These are phyloP conservation scores for Medicago arabica DNA, from an alignment of 306 rosid species.

Conservation along the genomic window DNA sequence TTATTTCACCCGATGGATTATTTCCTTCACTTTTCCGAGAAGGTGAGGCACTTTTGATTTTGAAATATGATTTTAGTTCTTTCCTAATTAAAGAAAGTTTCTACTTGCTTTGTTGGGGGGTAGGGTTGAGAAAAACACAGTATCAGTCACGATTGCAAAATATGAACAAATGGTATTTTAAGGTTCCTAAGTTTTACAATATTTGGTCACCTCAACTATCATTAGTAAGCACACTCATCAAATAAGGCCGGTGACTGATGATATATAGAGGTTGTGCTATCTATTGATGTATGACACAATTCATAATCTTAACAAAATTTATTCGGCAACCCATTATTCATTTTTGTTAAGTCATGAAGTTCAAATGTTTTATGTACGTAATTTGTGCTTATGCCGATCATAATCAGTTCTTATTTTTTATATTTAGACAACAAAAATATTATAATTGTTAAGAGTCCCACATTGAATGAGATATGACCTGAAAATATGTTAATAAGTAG, in stretches of 20 bases:
- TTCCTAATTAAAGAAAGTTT: neutral
- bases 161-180: neutral
- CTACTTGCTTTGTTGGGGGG: too few relatives aligned
- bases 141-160: neutral
- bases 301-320: neutral
- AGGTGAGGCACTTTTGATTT: slow-evolving; percentile 60
- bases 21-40: slow-evolving; percentile 92
- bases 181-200: neutral
- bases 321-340: slow-evolving; percentile 15
- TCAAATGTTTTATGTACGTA: slow-evolving; percentile 8
- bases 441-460: neutral
- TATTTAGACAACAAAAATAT: neutral
- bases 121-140: neutral
- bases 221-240: slow-evolving; percentile 21
- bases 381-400: neutral
- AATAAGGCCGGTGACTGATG: slow-evolving; percentile 13
- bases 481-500: too few relatives aligned
- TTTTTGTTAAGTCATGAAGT: slow-evolving; percentile 7
- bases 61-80: slow-evolving; percentile 12
- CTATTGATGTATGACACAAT: neutral
- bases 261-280: neutral
- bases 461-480: too few relatives aligned
- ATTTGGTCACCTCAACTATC: neutral
- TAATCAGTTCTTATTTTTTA: too few relatives aligned
- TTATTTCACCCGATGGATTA: slow-evolving; percentile 97